These are phyloP conservation scores for Diaporthe sp. DNA, from an alignment of 2,329 filamentous ascomycete genomes.

Conservation along the genomic window DNA sequence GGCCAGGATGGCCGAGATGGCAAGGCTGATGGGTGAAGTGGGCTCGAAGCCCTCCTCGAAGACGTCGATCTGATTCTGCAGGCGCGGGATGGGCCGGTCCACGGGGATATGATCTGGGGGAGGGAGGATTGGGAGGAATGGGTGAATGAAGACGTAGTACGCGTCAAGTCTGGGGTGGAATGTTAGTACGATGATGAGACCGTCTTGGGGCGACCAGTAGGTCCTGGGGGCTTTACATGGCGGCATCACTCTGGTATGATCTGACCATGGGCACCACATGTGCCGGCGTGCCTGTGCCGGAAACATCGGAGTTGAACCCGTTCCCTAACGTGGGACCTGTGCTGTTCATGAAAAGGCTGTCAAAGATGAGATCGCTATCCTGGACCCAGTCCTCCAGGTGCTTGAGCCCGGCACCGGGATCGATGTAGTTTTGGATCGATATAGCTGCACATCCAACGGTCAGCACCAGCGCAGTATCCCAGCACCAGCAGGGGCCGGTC, in stretches of 20 bases:
- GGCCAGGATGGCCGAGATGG: slow-evolving; percentile 43
- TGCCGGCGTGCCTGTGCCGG: slow-evolving; percentile 22
- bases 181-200: neutral
- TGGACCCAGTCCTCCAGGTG: slow-evolving; percentile 60
- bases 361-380: slow-evolving; percentile 64
- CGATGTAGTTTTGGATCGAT: slow-evolving; percentile 57
- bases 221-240: slow-evolving; percentile 53
- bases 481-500: neutral
- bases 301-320: slow-evolving; percentile 28
- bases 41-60: slow-evolving; percentile 38
- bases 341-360: slow-evolving; percentile 55
- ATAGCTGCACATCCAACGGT: slow-evolving; percentile 48
- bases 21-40: slow-evolving; percentile 43
- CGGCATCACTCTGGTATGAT: slow-evolving; percentile 57
- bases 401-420: slow-evolving; percentile 63
- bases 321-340: slow-evolving; percentile 15
- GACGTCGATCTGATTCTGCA: slow-evolving; percentile 52
- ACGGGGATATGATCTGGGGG: slow-evolving; percentile 53
- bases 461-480: slow-evolving; percentile 7
- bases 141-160: slow-evolving; percentile 67
- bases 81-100: slow-evolving; percentile 52
- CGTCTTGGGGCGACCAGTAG: neutral
- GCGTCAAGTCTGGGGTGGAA: slow-evolving; percentile 54
- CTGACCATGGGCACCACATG: slow-evolving; percentile 53
- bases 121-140: slow-evolving; percentile 64